Conservation (phyloP, 148 eudicot genomes). For the Linanthus parryae region DNA sequence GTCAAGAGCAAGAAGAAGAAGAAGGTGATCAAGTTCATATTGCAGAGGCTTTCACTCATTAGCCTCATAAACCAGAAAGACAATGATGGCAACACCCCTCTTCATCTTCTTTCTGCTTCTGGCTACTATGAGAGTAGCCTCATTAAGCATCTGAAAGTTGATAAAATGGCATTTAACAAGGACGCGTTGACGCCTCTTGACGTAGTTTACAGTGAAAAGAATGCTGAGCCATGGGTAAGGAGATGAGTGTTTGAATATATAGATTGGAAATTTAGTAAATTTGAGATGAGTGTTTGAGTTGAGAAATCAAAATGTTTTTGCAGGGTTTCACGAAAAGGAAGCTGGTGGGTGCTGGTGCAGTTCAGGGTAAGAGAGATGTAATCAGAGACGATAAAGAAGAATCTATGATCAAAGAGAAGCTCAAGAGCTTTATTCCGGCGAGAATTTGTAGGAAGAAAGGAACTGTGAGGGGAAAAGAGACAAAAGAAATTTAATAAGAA, state of each 20-base stretch:
- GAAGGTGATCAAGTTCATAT: neutral
- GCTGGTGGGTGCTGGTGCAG: slow-evolving; percentile 3
- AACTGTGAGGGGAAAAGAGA: no score
- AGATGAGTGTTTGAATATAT: no score
- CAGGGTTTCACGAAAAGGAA: slow-evolving; percentile 12
- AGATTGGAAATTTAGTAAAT: neutral
- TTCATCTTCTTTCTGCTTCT: slow-evolving; percentile 11
- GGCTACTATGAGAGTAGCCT: neutral
- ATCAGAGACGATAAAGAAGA: neutral
- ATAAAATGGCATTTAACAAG: slow-evolving; percentile 9
- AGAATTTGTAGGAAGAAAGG: no score
- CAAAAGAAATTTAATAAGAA: no score
- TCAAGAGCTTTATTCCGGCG: no score
- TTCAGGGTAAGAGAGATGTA: neutral
- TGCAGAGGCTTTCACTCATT: neutral
- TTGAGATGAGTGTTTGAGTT: neutral
- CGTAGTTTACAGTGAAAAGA: neutral
- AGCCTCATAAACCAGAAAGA: slow-evolving; percentile 13
- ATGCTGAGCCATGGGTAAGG: slow-evolving; percentile 5
- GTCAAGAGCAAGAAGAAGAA: neutral
- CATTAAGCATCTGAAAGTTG: neutral
- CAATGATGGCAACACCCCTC: slow-evolving; percentile 17
- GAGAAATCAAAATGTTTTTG: neutral
- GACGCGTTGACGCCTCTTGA: slow-evolving; percentile 13
- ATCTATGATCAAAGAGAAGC: neutral